phyloP scores from a whole-genome alignment of 2,329 filamentous ascomycete genomes.

The Didymella sp. region DNA sequence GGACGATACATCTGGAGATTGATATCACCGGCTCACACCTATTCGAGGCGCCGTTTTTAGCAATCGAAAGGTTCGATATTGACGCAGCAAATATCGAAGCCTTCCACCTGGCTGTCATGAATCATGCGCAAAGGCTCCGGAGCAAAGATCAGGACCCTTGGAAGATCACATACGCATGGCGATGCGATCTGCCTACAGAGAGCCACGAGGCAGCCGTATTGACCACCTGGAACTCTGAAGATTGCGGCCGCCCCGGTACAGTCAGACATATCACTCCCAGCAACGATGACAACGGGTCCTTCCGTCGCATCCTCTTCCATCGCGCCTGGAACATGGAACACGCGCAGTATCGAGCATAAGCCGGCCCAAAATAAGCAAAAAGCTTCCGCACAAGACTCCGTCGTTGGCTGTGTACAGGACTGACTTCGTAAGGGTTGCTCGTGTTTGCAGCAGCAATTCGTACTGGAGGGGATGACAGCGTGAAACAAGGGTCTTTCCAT shows the following conservation, averaged over 20 bases:
- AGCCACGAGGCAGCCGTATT: conserved; percentile 35
- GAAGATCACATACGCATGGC: conserved; percentile 34
- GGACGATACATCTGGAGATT: conserved; percentile 38
- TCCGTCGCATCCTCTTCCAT: conserved; percentile 24
- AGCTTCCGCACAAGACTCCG: background rate
- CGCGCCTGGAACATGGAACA: conserved; percentile 33
- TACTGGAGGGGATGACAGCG: background rate
- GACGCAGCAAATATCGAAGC: conserved; percentile 20
- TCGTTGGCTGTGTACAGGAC: background rate
- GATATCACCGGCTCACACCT: conserved; percentile 30
- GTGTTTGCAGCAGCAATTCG: background rate
- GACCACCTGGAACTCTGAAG: conserved; percentile 29
- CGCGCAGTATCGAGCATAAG: conserved; percentile 7
- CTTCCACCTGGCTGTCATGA: conserved; percentile 22
- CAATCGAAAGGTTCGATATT: conserved; percentile 31
- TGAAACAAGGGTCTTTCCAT: conserved; percentile 3
- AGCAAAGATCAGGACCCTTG: conserved; percentile 19
- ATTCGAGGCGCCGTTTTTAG: conserved; percentile 36
- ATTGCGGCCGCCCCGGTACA: conserved; percentile 26
- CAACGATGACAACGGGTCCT: conserved; percentile 18
- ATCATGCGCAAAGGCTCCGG: conserved; percentile 25
- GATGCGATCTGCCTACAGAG: conserved; percentile 31
- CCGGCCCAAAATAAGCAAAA: background rate
- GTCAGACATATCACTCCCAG: conserved; percentile 10
- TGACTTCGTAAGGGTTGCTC: background rate